Evolutionary conservation across 495 filamentous ascomycete species (phyloP), one percentile per base, ranked within the genome.

Genomic region (Aspergillus hancockii): DNA sequence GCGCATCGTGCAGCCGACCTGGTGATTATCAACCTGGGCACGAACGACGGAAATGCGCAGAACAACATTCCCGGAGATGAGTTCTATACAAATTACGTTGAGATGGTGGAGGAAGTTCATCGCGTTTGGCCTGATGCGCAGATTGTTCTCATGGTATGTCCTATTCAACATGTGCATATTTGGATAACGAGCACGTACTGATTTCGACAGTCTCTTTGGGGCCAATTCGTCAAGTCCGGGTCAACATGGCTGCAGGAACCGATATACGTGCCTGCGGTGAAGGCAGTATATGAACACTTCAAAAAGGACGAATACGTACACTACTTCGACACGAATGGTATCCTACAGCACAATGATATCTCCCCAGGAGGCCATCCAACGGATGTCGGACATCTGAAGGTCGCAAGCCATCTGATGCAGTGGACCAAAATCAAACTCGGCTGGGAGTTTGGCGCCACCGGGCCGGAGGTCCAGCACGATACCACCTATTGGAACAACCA

Each of bases 281-380:
- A 77, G 49, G 56, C 78, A 3, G 79, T 88, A 60, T 79, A 83
- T 55, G 60, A 82, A 49, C 81, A 80, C 67, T 87, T 86, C 77
- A 82, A 82, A 38, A 67, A 71, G 50, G 66, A 75, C 38, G 76
- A 81, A 47, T 89, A 85, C 54, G 85, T 90, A 28, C 82, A 88
- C 70, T 86, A 86, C 62, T 89, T 89, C 68, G 83, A 87, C 66
- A 88, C 85, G 3, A 82, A 76, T 16, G 87, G 86, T 3, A 84
- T 89, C 31, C 58, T 90, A 60, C 85, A 88, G 63, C 85, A 90
- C 61, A 89, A 89, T 56, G 87, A 89, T 63, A 85, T 88, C 54
- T 82, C 75, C 5, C 87, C 86, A 13, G 74, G 76, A 64, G 85
- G 75, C 60, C 87, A 90, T 58, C 85, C 84, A 0, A 89, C 85